Evolutionary conservation across 345 rosid species (phyloP).

Genomic region (Eucalyptus curtisii): DNA sequence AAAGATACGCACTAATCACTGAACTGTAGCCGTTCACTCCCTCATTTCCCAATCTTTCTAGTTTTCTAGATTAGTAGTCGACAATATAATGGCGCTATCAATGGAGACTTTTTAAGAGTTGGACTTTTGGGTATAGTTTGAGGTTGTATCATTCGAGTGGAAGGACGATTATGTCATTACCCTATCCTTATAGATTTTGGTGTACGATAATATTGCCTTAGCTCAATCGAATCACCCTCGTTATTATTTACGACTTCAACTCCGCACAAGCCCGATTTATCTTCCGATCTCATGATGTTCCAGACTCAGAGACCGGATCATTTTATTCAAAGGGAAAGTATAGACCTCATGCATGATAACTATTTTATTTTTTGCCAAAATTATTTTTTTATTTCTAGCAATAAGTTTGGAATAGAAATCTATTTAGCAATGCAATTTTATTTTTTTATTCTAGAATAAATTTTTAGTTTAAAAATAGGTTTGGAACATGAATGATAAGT

Average conservation of each 20-base stretch:
- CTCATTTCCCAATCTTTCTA: no score
- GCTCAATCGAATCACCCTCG: not conserved
- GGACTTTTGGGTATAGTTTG: not conserved
- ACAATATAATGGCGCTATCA: fast-evolving
- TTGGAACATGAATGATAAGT: fast-evolving
- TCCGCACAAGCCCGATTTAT: fast-evolving
- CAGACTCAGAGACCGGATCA: fast-evolving
- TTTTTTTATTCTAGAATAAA: no score
- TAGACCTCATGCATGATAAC: no score
- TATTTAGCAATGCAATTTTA: no score
- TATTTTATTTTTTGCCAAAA: fast-evolving
- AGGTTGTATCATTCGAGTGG: fast-evolving
- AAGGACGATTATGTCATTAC: not conserved
- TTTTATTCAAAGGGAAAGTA: not conserved
- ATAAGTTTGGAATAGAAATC: no score
- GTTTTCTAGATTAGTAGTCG: fast-evolving
- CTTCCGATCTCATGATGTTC: not conserved
- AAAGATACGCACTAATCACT: not conserved
- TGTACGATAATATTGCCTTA: not conserved
- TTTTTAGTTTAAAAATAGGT: no score
- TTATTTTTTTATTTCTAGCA: no score
- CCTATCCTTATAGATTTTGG: no score
- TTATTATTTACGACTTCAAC: not conserved
- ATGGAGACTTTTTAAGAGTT: not conserved
- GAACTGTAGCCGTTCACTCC: not conserved